Evolutionary conservation across 441 rosid species (phyloP).

Genomic region (Pelargonium hybrid): DNA sequence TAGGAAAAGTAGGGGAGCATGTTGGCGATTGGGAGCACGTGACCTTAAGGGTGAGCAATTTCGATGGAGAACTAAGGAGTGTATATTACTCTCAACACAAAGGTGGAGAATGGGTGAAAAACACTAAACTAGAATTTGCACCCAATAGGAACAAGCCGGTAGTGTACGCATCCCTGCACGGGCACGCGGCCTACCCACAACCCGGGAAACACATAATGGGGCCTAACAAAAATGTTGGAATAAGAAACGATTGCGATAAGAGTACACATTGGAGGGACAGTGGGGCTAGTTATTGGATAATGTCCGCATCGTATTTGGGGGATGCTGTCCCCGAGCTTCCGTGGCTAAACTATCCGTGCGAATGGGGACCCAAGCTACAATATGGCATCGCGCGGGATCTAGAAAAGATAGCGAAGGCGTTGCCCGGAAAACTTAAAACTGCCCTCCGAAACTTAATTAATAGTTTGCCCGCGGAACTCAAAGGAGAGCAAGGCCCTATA

Average conservation of each 20-base stretch:
- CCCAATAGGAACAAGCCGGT: neutral
- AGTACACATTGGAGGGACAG: neutral
- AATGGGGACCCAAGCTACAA: neutral
- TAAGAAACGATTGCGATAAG: neutral
- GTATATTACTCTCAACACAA: conserved; percentile 56
- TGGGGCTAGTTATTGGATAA: neutral
- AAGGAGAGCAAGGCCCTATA: neutral
- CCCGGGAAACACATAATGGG: neutral
- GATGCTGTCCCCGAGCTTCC: neutral
- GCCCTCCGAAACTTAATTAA: neutral
- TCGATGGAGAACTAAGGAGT: conserved; percentile 43
- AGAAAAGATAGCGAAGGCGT: neutral
- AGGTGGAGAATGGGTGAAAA: conserved; percentile 47
- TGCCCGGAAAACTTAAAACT: neutral
- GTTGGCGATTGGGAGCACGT: conserved; percentile 91
- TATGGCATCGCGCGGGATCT: neutral
- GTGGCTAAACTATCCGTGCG: neutral
- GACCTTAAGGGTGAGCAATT: conserved; percentile 64
- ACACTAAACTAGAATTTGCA: conserved; percentile 15
- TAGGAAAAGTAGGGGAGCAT: conserved; percentile 72
- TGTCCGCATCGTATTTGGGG: neutral
- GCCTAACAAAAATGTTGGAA: neutral
- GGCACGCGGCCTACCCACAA: neutral
- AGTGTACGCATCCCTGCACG: neutral
- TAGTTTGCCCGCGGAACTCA: neutral